These are phyloP conservation scores for Argentina anserina DNA, from an alignment of 306 rosid genomes.

Conservation along the genomic window DNA sequence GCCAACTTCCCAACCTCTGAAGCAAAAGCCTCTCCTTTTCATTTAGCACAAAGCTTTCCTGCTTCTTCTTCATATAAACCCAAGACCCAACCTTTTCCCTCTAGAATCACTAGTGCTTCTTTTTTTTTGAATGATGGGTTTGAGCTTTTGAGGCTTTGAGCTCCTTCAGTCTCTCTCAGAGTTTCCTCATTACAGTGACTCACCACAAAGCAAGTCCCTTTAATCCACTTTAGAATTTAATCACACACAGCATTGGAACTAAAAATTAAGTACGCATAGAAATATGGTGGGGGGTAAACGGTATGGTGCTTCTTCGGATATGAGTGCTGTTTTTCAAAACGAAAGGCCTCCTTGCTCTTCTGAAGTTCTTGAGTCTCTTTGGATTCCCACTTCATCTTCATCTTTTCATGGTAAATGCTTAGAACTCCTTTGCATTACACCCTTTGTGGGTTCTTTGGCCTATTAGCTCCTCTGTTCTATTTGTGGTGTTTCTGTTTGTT, in stretches of 20 bases:
- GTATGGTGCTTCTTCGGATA: slow-evolving; percentile 41
- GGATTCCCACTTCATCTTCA: slow-evolving; percentile 50
- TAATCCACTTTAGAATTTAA: slow-evolving; percentile 9
- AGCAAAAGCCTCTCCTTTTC: not conserved
- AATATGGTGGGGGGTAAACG: slow-evolving; percentile 51
- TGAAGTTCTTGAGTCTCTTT: slow-evolving; percentile 56
- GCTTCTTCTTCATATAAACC: not conserved
- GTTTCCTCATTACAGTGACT: slow-evolving; percentile 49
- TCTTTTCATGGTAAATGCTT: slow-evolving; percentile 49
- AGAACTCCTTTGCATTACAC: not conserved
- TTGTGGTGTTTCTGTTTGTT: not conserved
- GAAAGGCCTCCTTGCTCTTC: slow-evolving; percentile 54
- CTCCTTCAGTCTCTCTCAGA: slow-evolving; percentile 38
- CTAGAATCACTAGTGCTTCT: not conserved
- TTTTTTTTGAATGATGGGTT: slow-evolving; percentile 26
- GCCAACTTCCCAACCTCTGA: slow-evolving; percentile 28
- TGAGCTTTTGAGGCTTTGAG: slow-evolving; percentile 23
- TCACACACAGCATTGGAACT: not conserved
- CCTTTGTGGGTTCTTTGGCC: not conserved
- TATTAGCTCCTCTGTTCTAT: not conserved
- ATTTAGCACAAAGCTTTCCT: no score
- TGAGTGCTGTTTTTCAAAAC: slow-evolving; percentile 44
- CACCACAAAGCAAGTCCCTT: slow-evolving; percentile 31
- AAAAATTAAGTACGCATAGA: not conserved
- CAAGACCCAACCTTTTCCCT: slow-evolving; percentile 24